Evolutionary conservation across 2,329 filamentous ascomycete species (phyloP).

Genomic region (Pochonia chlamydosporia): DNA sequence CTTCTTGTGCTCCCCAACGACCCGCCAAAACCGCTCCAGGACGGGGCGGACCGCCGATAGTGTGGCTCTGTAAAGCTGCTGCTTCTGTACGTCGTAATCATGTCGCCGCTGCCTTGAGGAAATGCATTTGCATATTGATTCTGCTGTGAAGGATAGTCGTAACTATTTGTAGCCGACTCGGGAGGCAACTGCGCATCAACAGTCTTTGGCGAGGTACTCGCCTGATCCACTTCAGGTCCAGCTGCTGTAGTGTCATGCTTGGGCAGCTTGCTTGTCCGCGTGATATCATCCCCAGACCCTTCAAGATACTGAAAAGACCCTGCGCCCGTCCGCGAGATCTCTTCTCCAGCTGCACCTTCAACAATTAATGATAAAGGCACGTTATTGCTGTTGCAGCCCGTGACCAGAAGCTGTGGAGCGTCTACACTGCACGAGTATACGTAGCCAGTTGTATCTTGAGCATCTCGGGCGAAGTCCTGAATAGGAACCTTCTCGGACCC

Average conservation of each 20-base stretch:
- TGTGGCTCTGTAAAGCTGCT: slow-evolving; percentile 44
- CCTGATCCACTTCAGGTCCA: slow-evolving; percentile 31
- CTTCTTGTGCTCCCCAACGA: slow-evolving; percentile 35
- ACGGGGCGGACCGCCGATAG: slow-evolving; percentile 32
- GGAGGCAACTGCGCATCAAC: slow-evolving; percentile 30
- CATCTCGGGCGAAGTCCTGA: slow-evolving; percentile 57
- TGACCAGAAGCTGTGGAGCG: slow-evolving; percentile 56
- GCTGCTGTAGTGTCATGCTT: slow-evolving; percentile 32
- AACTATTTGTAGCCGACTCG: slow-evolving; percentile 36
- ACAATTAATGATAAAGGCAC: slow-evolving; percentile 51
- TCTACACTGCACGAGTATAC: slow-evolving; percentile 68
- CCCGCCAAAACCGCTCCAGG: slow-evolving; percentile 39
- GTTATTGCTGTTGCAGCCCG: slow-evolving; percentile 41
- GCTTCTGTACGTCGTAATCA: slow-evolving; percentile 51
- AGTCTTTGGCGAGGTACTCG: slow-evolving; percentile 37
- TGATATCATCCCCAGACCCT: slow-evolving; percentile 41
- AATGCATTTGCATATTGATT: slow-evolving; percentile 34
- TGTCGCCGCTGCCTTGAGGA: slow-evolving; percentile 39
- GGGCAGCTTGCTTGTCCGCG: slow-evolving; percentile 28
- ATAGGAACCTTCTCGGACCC: slow-evolving; percentile 63
- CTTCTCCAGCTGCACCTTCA: slow-evolving; percentile 45
- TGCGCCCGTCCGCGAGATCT: slow-evolving; percentile 43
- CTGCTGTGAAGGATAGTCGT: slow-evolving; percentile 39
- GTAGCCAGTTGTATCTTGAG: slow-evolving; percentile 53
- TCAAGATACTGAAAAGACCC: slow-evolving; percentile 44